Evolutionary conservation across 257 asterid species (phyloP), one percentile per base, ranked within the genome.

Genomic region (Avicennia marina): DNA sequence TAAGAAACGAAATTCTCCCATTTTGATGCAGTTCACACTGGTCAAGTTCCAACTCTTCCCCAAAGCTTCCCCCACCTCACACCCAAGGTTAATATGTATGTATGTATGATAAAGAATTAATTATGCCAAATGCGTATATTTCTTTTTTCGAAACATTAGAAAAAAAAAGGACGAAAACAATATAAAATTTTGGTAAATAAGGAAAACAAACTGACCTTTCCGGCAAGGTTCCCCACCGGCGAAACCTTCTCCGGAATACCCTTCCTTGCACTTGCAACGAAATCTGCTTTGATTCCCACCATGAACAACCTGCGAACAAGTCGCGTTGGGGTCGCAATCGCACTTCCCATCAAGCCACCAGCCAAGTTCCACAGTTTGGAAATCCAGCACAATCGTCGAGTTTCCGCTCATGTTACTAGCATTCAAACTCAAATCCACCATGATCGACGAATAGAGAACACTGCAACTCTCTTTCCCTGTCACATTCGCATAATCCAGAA

Each of bases 171-270:
- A 48, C 17, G 17, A 25, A 18, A n/a, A n/a, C n/a, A n/a, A n/a
- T n/a, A n/a, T n/a, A n/a, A n/a, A n/a, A n/a, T n/a, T n/a, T n/a
- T n/a, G n/a, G n/a, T n/a, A n/a, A 46, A 46, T 16, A 11, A 22
- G 4, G 38, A 39, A 33, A 66, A 18, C 29, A 33, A 26, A 64
- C 87, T 65, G 22, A 90, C 97, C 84, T 82, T 48, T 72, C 60
- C 53, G 68, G 83, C 96, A 86, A 10, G 85, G 74, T 13, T 6
- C 19, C 9, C 89, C 83, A 38, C 11, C 72, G 34, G 18, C 7
- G 76, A 82, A 90, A 17, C 96, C 97, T 69, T 84, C 90, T 60
- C 97, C 97, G 70, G 1, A 52, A 46, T 56, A 86, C 2, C 96
- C 97, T 11, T 75, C 68, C 0, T 62, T 73, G 49, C 97, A 89